Conservation (phyloP, 2,329 filamentous ascomycete species). For the Curvularia hawaiiensis region DNA sequence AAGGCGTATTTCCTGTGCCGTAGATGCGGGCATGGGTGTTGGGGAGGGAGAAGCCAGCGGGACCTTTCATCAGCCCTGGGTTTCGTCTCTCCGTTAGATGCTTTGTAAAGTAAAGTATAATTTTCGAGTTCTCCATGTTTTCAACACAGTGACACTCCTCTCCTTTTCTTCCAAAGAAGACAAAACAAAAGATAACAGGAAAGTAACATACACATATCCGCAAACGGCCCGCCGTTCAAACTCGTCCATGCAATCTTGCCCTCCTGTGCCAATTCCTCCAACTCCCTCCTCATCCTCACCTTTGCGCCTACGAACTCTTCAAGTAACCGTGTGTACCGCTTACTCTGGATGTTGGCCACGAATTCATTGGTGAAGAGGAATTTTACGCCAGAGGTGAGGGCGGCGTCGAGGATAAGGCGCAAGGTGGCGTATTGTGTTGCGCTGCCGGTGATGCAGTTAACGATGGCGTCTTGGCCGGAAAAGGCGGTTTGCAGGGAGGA, state of each 20-base stretch:
- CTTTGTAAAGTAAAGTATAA: no score
- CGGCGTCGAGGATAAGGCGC: slow-evolving; percentile 46
- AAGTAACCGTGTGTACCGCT: slow-evolving; percentile 35
- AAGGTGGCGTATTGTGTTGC: slow-evolving; percentile 52
- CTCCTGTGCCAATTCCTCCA: slow-evolving; percentile 29
- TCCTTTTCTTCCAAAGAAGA: no score
- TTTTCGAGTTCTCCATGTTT: no score
- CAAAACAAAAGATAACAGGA: not conserved
- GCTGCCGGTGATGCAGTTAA: slow-evolving; percentile 55
- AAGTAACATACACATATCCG: slow-evolving; percentile 43
- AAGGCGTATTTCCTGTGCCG: slow-evolving; percentile 35
- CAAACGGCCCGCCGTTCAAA: slow-evolving; percentile 45
- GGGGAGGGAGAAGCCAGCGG: slow-evolving; percentile 42
- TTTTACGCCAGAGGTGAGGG: slow-evolving; percentile 39
- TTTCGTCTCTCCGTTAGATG: no score
- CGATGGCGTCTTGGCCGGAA: slow-evolving; percentile 60
- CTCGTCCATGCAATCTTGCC: slow-evolving; percentile 38
- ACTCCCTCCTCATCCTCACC: slow-evolving; percentile 30
- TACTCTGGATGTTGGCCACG: slow-evolving; percentile 32
- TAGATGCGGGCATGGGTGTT: slow-evolving; percentile 42
- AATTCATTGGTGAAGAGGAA: slow-evolving; percentile 46
- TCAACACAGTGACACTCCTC: no score
- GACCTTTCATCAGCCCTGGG: slow-evolving; percentile 46
- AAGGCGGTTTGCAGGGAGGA: slow-evolving; percentile 50
- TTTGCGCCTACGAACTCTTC: slow-evolving; percentile 37